Base-by-base conservation (phyloP, 768 basidiomycete species). In the Terana coerulea region DNA sequence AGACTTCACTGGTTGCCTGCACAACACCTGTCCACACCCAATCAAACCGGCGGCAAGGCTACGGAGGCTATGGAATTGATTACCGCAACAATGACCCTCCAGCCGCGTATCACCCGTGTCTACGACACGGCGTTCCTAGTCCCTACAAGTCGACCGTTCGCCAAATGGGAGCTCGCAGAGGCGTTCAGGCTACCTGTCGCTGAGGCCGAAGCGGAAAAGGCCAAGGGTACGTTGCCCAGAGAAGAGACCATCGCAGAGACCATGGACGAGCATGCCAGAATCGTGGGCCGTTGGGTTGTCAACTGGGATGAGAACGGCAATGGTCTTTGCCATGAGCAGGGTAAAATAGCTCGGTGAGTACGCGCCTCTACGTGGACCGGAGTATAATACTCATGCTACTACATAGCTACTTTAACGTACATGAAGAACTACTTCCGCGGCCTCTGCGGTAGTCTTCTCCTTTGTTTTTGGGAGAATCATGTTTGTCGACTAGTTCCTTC, bases 221-320 rank as follows among this genome's bases (percentile, higher is more conserved):
- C 75, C 0, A 83, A 82, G 3, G 57, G 63, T 8, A 54, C 50
- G 10, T 48, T 63, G 5, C 61, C 61, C 5, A 60, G 69, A 51
- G 83, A 89, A 59, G 89, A 92, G 67, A 90, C 90, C 0, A 76
- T 91, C 1, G 91, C 91, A 12, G 90, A 91, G 67, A 91, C 87
- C 2, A 57, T 74, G 36, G 78, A 85, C 56, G 65, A 71, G 33
- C 69, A 75, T 11, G 87, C 86, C 0, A 72, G 74, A 14, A 68
- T 89, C 12, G 45, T 87, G 8, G 91, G 91, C 21, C 71, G 86
- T 44, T 91, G 90, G 91, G 70, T 89, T 10, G 89, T 92, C 1
- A 75, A 71, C 43, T 92, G 90, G 88, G 80, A 73, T 14, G 76
- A 83, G 56, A 71, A 78, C 31, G 86, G 85, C 2, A 72, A 73